These are phyloP conservation scores for Chaetomiaceae sp. DNA, from an alignment of 2,329 filamentous ascomycete genomes.

Conservation along the genomic window DNA sequence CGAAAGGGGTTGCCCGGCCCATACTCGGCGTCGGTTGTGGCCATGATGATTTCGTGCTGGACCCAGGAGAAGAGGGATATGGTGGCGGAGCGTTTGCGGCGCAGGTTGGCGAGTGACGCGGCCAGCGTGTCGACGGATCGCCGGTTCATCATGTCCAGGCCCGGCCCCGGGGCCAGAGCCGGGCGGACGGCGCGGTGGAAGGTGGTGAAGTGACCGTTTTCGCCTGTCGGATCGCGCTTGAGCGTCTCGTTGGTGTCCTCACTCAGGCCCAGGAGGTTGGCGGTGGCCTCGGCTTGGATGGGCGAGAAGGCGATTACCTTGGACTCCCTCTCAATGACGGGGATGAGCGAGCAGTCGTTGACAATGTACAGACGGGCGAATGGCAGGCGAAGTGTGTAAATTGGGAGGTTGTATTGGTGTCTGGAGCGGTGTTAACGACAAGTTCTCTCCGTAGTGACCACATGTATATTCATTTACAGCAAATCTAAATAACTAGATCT, in stretches of 20 bases:
- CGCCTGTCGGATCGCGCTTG: conserved; percentile 13
- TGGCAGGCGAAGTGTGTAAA: conserved; percentile 16
- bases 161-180: conserved; percentile 7
- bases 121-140: conserved; percentile 6
- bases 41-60: conserved; percentile 11
- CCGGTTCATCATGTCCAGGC: conserved; percentile 9
- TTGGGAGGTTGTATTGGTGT: conserved; percentile 6
- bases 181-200: conserved; percentile 18
- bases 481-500: too few species aligned
- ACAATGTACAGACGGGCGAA: conserved; percentile 10
- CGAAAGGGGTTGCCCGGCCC: conserved; percentile 19
- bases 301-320: not conserved
- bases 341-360: conserved; percentile 13
- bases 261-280: conserved; percentile 17
- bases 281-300: not conserved
- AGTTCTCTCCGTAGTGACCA: too few species aligned
- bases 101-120: not conserved
- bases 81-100: not conserved
- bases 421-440: not conserved
- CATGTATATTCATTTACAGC: too few species aligned
- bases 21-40: conserved; percentile 22
- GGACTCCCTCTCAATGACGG: conserved; percentile 13
- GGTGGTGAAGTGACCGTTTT: conserved; percentile 16
- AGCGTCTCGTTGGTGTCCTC: conserved; percentile 11
- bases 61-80: conserved; percentile 16